These are phyloP conservation scores for Backusella macrospora DNA, from an alignment of 192 early-diverging fungal genomes.

Conservation along the genomic window DNA sequence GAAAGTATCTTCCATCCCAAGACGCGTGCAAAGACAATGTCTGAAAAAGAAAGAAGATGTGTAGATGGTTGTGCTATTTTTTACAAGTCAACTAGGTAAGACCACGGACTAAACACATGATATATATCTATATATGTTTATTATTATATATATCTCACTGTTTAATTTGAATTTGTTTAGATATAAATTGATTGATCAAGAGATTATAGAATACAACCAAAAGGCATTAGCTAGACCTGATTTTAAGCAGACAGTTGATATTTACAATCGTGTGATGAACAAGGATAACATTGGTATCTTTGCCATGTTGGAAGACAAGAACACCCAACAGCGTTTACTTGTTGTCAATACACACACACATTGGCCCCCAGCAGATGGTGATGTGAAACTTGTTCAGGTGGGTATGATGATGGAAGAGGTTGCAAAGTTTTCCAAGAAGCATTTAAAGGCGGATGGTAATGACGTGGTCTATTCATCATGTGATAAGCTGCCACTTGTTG, in stretches of 20 bases:
- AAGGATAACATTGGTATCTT: slow-evolving; percentile 95
- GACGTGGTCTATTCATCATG: slow-evolving; percentile 38
- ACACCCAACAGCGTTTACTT: slow-evolving; percentile 67
- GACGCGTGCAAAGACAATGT: slow-evolving; percentile 92
- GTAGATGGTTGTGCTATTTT: slow-evolving; percentile 98
- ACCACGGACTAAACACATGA: not conserved
- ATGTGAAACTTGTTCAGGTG: slow-evolving; percentile 97
- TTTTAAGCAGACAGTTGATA: slow-evolving; percentile 88
- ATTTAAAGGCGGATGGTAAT: slow-evolving; percentile 32
- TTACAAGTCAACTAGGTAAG: slow-evolving; percentile 82
- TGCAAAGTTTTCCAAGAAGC: slow-evolving; percentile 60
- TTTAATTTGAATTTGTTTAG: slow-evolving; percentile 41
- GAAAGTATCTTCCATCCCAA: slow-evolving; percentile 94
- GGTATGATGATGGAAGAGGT: slow-evolving; percentile 93
- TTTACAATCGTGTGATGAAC: slow-evolving; percentile 96
- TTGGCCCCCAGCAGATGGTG: slow-evolving; percentile 90
- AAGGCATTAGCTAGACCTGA: slow-evolving; percentile 85
- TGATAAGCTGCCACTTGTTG: slow-evolving; percentile 63
- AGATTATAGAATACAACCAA: slow-evolving; percentile 94
- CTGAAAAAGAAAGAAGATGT: slow-evolving; percentile 77
- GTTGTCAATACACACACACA: slow-evolving; percentile 92
- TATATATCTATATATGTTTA: not conserved
- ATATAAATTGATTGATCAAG: slow-evolving; percentile 82
- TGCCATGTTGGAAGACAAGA: slow-evolving; percentile 81
- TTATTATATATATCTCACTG: too few species aligned